Evolutionary conservation across 2,329 filamentous ascomycete genomes (phyloP).

Genomic region (Nemania sp.): DNA sequence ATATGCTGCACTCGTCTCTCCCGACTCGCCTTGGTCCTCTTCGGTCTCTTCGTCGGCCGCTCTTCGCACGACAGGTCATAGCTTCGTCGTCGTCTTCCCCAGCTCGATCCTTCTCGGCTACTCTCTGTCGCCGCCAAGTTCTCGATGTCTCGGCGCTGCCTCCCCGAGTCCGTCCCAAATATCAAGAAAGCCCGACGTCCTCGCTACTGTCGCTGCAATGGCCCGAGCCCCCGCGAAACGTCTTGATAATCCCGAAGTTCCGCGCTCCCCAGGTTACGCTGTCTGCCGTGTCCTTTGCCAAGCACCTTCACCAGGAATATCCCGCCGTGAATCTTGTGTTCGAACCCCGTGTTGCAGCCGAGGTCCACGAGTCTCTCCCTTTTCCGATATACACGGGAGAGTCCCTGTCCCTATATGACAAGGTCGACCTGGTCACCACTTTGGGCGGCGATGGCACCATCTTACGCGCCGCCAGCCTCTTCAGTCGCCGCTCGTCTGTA

Average conservation of each 20-base stretch:
- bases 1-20: constrained; percentile 16
- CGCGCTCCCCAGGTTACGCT: constrained; percentile 57
- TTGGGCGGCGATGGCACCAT: constrained; percentile 94
- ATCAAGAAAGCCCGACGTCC: constrained; percentile 62
- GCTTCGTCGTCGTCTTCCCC: not conserved
- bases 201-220: constrained; percentile 61
- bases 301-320: constrained; percentile 79
- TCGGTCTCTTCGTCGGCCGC: not conserved
- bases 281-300: constrained; percentile 61
- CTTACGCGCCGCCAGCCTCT: constrained; percentile 81
- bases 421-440: constrained; percentile 87
- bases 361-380: constrained; percentile 70
- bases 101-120: constrained; percentile 54
- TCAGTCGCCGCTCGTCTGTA: constrained; percentile 78
- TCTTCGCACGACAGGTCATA: constrained; percentile 3
- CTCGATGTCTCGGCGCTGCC: constrained; percentile 56
- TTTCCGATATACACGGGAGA: constrained; percentile 73
- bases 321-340: constrained; percentile 81
- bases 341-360: constrained; percentile 73
- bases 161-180: constrained; percentile 63
- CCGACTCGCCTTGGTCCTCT: not conserved
- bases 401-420: constrained; percentile 66
- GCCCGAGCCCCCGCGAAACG: constrained; percentile 58
- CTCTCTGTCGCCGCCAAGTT: constrained; percentile 51
- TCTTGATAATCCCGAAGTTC: constrained; percentile 64